Percentiles rank a stretch among this genome's conserved stretches.
Conservation (phyloP, 1,284 basidiomycete species). For the Ganoderma sp. region DNA sequence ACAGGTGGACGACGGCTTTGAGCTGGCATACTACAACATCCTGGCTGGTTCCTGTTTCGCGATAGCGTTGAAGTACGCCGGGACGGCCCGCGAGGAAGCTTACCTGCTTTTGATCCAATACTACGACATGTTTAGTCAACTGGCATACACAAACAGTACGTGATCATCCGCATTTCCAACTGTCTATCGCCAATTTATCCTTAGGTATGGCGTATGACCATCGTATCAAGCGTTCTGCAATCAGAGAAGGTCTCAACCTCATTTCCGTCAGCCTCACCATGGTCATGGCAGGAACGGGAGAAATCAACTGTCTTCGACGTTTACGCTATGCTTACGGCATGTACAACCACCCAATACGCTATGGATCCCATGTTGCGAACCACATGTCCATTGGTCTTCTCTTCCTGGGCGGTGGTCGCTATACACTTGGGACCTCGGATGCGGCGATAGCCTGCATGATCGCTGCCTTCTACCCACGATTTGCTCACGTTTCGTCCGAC, state of each 20-base stretch:
- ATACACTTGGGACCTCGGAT: slow-evolving; percentile 91
- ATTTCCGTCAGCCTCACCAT: slow-evolving; percentile 87
- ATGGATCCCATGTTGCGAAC: slow-evolving; percentile 90
- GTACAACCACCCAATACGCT: slow-evolving; percentile 81
- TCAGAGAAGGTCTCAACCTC: slow-evolving; percentile 89
- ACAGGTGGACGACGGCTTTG: slow-evolving; percentile 74
- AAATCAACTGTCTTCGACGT: slow-evolving; percentile 88
- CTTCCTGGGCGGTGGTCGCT: slow-evolving; percentile 93
- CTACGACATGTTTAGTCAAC: slow-evolving; percentile 77
- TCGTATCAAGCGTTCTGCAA: slow-evolving; percentile 82
- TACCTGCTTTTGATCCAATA: slow-evolving; percentile 83
- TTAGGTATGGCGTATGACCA: slow-evolving; percentile 81
- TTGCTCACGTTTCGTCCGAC: slow-evolving; percentile 79
- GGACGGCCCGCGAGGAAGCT: slow-evolving; percentile 87
- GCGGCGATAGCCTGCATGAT: slow-evolving; percentile 90
- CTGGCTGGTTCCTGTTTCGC: slow-evolving; percentile 91
- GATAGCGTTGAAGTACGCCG: slow-evolving; percentile 92
- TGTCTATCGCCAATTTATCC: slow-evolving; percentile 2
- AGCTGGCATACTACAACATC: slow-evolving; percentile 89
- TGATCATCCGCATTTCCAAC: slow-evolving; percentile 14
- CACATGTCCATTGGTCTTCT: slow-evolving; percentile 93
- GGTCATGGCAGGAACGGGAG: slow-evolving; percentile 97
- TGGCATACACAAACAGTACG: slow-evolving; percentile 69
- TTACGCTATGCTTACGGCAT: slow-evolving; percentile 92
- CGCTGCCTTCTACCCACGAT: slow-evolving; percentile 90